Base-by-base conservation (phyloP, 1,284 basidiomycete species). In the Caloboletus inedulis region DNA sequence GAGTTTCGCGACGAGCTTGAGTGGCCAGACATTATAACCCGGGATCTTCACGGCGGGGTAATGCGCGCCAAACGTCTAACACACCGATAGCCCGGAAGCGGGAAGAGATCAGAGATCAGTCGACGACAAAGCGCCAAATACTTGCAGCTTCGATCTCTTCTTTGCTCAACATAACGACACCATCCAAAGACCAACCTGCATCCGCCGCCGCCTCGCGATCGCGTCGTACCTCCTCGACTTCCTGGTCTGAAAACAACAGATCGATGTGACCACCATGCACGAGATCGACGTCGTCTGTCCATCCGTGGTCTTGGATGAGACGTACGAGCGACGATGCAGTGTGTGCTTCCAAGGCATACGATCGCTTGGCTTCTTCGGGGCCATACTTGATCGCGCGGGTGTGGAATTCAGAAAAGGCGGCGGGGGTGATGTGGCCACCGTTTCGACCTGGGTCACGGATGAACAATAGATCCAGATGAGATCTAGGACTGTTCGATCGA, bases 11-110 rank as follows among this genome's bases (percentile, higher is more conserved):
- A 89, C 86, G 41, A 89, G 74, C 61, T 91, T 90, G 56, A 86
- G 77, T 0, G 89, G 89, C 85, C 86, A 91, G 25, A 92, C 63
- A 58, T 89, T 91, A 64, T 84, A 70, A 0, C 77, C 84, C 0
- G 77, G 76, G 19, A 70, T 70, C 45, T 66, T 72, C 16, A 81
- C 72, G 4, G 70, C 85, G 0, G 84, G 78, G 59, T 80, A 80
- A 7, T 72, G 65, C 0, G 80, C 68, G 0, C 83, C 84, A 56
- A 81, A 85, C 21, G 66, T 71, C 84, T 89, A 52, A 25, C 10
- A 19, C 23, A n/a, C n/a, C n/a, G n/a, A n/a, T n/a, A n/a, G n/a
- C n/a, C n/a, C 25, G 0, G 19, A 23, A 42, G 39, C 3, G n/a
- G 9, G 14, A 18, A 34, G 29, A 10, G 1, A 36, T 47, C 34